Conservation (phyloP, 345 rosid genomes). For the Cardamine chenopodiifolia region DNA sequence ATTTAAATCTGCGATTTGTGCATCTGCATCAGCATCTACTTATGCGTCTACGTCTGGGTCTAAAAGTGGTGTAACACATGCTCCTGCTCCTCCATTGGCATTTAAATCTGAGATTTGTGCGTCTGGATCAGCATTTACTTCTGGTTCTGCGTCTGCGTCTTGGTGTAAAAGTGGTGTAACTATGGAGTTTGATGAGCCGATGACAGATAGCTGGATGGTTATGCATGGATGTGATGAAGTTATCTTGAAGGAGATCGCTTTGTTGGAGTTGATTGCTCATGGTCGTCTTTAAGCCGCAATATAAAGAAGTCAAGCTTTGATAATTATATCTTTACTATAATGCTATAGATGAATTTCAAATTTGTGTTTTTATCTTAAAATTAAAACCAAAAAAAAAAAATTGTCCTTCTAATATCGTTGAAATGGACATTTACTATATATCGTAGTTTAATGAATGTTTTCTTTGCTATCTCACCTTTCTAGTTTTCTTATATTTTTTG, state of each 20-base stretch:
- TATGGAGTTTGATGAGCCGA: slow-evolving; percentile 26
- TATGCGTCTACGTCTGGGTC: slow-evolving; percentile 1
- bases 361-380: neutral
- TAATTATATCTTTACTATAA: slow-evolving; percentile 16
- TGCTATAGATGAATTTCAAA: neutral
- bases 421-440: neutral
- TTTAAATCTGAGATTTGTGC: slow-evolving; percentile 4
- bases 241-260: slow-evolving; percentile 41
- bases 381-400: neutral
- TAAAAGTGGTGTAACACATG: no score
- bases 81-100: neutral
- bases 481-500: neutral
- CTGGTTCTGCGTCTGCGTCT: slow-evolving; percentile 6
- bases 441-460: neutral
- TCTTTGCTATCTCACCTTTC: neutral
- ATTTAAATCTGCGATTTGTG: neutral
- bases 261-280: slow-evolving; percentile 33
- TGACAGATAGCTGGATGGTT: slow-evolving; percentile 43
- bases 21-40: slow-evolving; percentile 24
- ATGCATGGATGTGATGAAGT: slow-evolving; percentile 46
- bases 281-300: slow-evolving; percentile 19
- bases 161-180: slow-evolving; percentile 18
- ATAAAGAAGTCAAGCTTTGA: neutral
- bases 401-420: neutral
- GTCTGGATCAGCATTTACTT: slow-evolving; percentile 24